Percentiles rank a stretch among this genome's conserved stretches.
Evolutionary conservation across 2,329 filamentous ascomycete species (phyloP).

Genomic region (Chaetomium globosum): DNA sequence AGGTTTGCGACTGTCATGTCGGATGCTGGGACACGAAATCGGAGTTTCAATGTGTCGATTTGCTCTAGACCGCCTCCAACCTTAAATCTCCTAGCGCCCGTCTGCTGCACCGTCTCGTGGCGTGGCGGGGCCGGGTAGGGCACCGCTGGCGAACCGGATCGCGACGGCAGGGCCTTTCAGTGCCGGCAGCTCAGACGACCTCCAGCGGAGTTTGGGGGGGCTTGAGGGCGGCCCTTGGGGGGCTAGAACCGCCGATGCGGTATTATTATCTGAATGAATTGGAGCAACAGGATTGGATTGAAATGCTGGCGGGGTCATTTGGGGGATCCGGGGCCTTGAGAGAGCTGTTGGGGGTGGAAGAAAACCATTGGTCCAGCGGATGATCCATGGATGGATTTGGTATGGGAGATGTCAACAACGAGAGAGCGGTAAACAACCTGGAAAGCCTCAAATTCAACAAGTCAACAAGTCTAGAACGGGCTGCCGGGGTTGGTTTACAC

Average conservation of each 20-base stretch:
- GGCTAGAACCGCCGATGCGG: background rate
- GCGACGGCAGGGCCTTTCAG: background rate
- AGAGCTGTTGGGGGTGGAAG: background rate
- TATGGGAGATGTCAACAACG: background rate
- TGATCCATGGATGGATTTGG: background rate
- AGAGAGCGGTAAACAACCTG: background rate
- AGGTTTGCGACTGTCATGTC: background rate
- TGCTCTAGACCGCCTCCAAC: background rate
- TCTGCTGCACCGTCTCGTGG: constrained; percentile 10
- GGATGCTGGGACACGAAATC: background rate
- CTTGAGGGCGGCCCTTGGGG: background rate
- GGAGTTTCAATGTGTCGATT: constrained; percentile 9
- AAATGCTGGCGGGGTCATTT: background rate
- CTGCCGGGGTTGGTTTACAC: background rate
- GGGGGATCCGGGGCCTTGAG: background rate
- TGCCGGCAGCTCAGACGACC: background rate
- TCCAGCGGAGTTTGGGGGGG: background rate
- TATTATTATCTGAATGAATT: constrained; percentile 1
- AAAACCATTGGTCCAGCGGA: constrained; percentile 10
- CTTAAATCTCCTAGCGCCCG: background rate
- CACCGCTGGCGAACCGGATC: constrained; percentile 19
- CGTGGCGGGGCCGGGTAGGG: constrained; percentile 10
- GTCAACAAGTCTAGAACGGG: background rate
- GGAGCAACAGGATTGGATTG: background rate
- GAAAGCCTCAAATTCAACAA: background rate